Percentiles rank a stretch among this genome's conserved stretches.
These are phyloP conservation scores for Hypoxylon cercidicola DNA, from an alignment of 495 filamentous ascomycete species.

Conservation along the genomic window DNA sequence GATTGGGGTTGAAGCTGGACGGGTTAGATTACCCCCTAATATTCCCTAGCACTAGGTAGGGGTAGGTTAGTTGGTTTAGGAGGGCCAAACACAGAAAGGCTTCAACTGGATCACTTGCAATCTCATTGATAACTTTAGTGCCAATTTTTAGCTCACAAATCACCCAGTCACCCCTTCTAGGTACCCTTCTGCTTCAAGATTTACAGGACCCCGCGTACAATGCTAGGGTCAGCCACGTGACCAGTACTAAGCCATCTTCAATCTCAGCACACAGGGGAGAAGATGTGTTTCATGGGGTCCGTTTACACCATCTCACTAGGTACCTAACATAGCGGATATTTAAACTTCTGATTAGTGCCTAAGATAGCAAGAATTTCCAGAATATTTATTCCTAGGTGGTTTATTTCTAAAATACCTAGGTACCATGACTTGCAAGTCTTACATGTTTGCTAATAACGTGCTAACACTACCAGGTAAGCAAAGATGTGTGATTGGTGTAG, in stretches of 20 bases:
- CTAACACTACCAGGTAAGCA: too few relatives aligned
- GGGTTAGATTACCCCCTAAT: conserved; percentile 11
- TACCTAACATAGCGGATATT: too few relatives aligned
- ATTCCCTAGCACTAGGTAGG: background rate
- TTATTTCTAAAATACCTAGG: too few relatives aligned
- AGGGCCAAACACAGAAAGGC: background rate
- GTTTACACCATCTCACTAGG: too few relatives aligned
- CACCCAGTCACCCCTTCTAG: conserved; percentile 10
- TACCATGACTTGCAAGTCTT: too few relatives aligned
- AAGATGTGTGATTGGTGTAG: too few relatives aligned
- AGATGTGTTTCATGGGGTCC: too few relatives aligned
- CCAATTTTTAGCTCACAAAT: conserved; percentile 7
- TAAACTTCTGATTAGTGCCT: too few relatives aligned
- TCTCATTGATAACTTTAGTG: conserved; percentile 36
- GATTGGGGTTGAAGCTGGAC: background rate
- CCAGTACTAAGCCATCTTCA: background rate
- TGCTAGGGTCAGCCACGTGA: conserved; percentile 20
- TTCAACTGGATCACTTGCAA: conserved; percentile 34
- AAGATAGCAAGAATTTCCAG: too few relatives aligned
- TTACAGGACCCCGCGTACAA: conserved; percentile 29
- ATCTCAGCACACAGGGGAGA: too few relatives aligned
- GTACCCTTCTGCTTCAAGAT: conserved; percentile 12
- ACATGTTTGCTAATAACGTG: too few relatives aligned
- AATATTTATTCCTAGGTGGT: too few relatives aligned
- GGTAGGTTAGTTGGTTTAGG: background rate